Conservation (phyloP, 1,284 basidiomycete species). For the Cutaneotrichosporon sp. region DNA sequence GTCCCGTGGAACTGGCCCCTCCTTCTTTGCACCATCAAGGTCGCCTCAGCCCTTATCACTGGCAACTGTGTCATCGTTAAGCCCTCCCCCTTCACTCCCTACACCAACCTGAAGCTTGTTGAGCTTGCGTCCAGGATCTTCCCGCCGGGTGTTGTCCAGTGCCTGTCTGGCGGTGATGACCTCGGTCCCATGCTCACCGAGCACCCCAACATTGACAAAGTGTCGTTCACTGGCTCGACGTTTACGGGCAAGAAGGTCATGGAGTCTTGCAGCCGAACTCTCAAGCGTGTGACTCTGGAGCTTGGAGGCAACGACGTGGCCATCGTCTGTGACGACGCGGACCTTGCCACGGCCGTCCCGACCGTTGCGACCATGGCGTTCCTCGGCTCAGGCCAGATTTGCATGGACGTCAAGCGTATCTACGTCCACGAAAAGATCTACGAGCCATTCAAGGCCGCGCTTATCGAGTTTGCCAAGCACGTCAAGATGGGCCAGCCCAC, state of each 20-base stretch:
- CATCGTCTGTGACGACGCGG: constrained; percentile 86
- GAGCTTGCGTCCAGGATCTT: constrained; percentile 68
- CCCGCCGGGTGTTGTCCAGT: constrained; percentile 90
- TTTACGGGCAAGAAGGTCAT: constrained; percentile 85
- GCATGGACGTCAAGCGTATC: constrained; percentile 43
- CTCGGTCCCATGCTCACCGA: constrained; percentile 44
- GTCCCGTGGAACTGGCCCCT: constrained; percentile 62
- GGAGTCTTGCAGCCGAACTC: constrained; percentile 70
- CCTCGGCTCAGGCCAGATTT: constrained; percentile 82
- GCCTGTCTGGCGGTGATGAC: constrained; percentile 60
- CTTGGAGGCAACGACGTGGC: constrained; percentile 45
- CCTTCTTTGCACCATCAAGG: constrained; percentile 58
- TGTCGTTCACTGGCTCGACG: constrained; percentile 89
- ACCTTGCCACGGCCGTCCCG: constrained; percentile 84
- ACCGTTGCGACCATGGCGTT: constrained; percentile 87
- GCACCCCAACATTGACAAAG: constrained; percentile 55
- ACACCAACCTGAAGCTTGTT: constrained; percentile 79
- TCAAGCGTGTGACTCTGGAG: constrained; percentile 89
- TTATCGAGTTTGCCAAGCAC: constrained; percentile 57
- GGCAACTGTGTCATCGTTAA: constrained; percentile 96
- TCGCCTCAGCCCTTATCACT: constrained; percentile 66
- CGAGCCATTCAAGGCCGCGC: constrained; percentile 40
- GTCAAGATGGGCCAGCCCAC: constrained; percentile 90
- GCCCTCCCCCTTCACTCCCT: constrained; percentile 91
- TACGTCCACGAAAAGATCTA: constrained; percentile 46